phyloP scores from a whole-genome alignment of 306 rosid species.

The Chamaecrista fasciculata region DNA sequence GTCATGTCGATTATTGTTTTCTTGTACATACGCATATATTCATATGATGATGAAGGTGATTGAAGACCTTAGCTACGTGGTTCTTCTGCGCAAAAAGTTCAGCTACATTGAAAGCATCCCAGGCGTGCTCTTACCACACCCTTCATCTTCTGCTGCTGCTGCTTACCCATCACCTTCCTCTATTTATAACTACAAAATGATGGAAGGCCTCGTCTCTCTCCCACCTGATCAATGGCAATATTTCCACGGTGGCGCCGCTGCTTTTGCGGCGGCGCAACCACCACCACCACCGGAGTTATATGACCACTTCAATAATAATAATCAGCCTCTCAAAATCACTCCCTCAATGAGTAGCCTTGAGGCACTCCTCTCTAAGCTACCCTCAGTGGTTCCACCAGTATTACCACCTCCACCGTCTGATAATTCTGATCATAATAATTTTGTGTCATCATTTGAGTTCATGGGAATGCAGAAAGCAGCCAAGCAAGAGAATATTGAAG shows the following conservation, averaged over 20 bases:
- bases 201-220: too few species aligned
- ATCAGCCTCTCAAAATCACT: slow-evolving; percentile 49
- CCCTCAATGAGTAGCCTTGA: slow-evolving; percentile 82
- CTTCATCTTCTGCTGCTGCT: slow-evolving; percentile 53
- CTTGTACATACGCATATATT: too few species aligned
- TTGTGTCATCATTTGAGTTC: too few species aligned
- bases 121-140: slow-evolving; percentile 94
- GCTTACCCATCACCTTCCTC: too few species aligned
- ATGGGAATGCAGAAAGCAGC: slow-evolving; percentile 57
- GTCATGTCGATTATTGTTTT: slow-evolving; percentile 5
- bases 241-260: slow-evolving; percentile 37
- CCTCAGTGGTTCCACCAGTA: slow-evolving; percentile 55
- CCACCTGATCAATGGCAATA: slow-evolving; percentile 62
- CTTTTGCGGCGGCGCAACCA: too few species aligned
- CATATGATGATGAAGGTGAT: slow-evolving; percentile 66
- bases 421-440: too few species aligned
- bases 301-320: slow-evolving; percentile 31
- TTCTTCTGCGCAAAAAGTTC: slow-evolving; percentile 73
- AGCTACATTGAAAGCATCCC: slow-evolving; percentile 97
- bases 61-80: slow-evolving; percentile 88
- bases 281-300: slow-evolving; percentile 43
- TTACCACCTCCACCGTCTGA: too few species aligned
- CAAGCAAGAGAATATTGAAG: slow-evolving; percentile 55
- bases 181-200: slow-evolving; percentile 38
- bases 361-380: slow-evolving; percentile 67